phyloP scores from a whole-genome alignment of 2,329 filamentous ascomycete genomes.

The Endocalyx cinctus region DNA sequence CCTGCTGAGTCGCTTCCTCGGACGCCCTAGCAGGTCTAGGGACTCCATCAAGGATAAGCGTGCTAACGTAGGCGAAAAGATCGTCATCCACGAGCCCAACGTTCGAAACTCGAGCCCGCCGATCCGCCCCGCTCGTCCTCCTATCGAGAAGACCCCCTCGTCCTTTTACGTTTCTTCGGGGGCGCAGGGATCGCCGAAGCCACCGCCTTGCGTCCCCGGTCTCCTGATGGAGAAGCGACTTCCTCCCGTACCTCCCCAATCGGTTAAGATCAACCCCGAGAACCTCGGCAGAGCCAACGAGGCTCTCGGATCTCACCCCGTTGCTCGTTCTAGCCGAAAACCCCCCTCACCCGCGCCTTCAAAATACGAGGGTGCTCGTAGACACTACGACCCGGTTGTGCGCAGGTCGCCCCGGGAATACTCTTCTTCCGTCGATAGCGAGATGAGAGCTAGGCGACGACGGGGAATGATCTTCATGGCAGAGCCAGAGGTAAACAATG shows the following conservation, averaged over 20 bases:
- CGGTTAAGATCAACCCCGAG: conserved; percentile 1
- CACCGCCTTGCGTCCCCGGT: too few species aligned
- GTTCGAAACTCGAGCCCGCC: too few species aligned
- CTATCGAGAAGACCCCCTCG: too few species aligned
- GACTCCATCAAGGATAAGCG: too few species aligned
- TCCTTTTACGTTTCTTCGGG: too few species aligned
- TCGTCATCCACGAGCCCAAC: too few species aligned
- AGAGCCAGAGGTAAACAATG: conserved; percentile 6
- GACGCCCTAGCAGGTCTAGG: background rate
- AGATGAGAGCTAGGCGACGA: conserved; percentile 2
- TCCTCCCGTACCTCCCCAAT: conserved; percentile 1
- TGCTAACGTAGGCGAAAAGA: too few species aligned
- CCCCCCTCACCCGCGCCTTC: background rate
- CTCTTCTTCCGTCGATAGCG: too few species aligned
- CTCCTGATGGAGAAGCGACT: too few species aligned
- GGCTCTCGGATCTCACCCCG: conserved; percentile 18
- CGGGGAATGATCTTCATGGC: conserved; percentile 5
- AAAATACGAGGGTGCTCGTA: conserved; percentile 2
- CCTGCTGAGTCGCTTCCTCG: conserved; percentile 2
- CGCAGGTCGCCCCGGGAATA: conserved; percentile 3
- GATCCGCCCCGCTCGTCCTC: too few species aligned
- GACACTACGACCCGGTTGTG: background rate
- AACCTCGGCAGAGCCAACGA: conserved; percentile 13
- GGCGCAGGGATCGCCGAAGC: too few species aligned
- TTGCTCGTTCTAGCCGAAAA: conserved; percentile 1